Evolutionary conservation across 345 rosid species (phyloP).

Genomic region (Acer negundo): DNA sequence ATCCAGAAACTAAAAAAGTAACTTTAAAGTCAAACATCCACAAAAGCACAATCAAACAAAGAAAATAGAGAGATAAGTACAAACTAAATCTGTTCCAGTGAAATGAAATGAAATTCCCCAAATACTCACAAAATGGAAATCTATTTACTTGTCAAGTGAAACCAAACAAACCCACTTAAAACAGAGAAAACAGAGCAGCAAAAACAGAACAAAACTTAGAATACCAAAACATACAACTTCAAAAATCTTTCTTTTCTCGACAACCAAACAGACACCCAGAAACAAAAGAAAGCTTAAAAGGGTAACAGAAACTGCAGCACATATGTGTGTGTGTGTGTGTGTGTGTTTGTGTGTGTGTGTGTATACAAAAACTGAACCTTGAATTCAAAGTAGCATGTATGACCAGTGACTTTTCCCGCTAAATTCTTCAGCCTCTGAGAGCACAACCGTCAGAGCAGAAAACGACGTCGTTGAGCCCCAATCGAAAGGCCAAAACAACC

Average conservation of each 20-base stretch:
- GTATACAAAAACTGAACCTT: conserved; percentile 24
- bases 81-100: not conserved
- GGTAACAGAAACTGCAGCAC: not conserved
- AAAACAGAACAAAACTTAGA: not conserved
- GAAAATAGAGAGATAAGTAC: not conserved
- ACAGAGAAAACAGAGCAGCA: not conserved
- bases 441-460: conserved; percentile 10
- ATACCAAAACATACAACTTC: not conserved
- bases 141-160: not conserved
- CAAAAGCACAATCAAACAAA: conserved; percentile 1
- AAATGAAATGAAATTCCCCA: not conserved
- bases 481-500: not conserved
- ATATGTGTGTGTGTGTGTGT: no score
- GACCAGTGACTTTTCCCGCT: conserved; percentile 42
- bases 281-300: not conserved
- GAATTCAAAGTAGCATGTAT: conserved; percentile 28
- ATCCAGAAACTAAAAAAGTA: conserved; percentile 9
- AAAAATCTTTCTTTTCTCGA: conserved; percentile 17
- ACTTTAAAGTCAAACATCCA: not conserved
- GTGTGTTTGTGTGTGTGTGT: no score
- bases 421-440: conserved; percentile 19
- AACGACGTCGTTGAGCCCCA: not conserved
- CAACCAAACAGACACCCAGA: conserved; percentile 26
- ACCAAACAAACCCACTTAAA: not conserved
- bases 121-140: not conserved